Base-by-base conservation (phyloP, 371 early-diverging fungal genomes). In the Rhizopus sp. region DNA sequence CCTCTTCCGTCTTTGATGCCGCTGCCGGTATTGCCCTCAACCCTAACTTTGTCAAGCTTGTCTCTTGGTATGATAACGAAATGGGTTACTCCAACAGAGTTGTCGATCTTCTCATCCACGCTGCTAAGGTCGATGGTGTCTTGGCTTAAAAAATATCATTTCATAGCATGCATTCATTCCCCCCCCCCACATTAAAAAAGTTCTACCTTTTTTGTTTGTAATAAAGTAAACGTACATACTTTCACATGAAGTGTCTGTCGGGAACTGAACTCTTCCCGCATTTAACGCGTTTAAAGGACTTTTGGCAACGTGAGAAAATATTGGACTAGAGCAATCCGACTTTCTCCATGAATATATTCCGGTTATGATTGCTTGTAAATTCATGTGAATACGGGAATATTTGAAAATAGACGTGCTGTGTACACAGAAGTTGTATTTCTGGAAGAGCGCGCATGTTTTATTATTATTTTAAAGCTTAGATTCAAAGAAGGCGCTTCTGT, bases 31-130 rank as follows among this genome's bases (percentile, higher is more conserved):
- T 99, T 62, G 87, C 92, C 34, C 83, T 99, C 54, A 97, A 91
- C 79, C 80, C 90, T 71, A 94, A 87, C 66, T 99, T 99, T 74
- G 94, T 99, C 85, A 99, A 99, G 69, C 52, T 66, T 34, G 83
- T 99, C 62, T 86, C 95, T 47, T 99, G 99, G 98, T 99, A 93
- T 76, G 92, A 92, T 71, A 93, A 93, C 84, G 92, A 93, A 73
- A 76, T 81, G 73, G 99, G 97, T 65, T 99, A 99, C 89, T 93
- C 95, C 41, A 83, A 81, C 81, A 91, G 99, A 71, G 92, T 93
- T 45, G 80, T 95, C 47, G 93, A 97, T 83, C 82, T 97, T 57
- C 78, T 94, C 80, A 68, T 68, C 71, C 84, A 82, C 77, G 82
- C 91, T 69, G 89, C 91, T 78, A 72, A 72, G 66, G 74, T 78